Conservation (phyloP, 1,284 basidiomycete genomes). For the Ustilago nuda region DNA sequence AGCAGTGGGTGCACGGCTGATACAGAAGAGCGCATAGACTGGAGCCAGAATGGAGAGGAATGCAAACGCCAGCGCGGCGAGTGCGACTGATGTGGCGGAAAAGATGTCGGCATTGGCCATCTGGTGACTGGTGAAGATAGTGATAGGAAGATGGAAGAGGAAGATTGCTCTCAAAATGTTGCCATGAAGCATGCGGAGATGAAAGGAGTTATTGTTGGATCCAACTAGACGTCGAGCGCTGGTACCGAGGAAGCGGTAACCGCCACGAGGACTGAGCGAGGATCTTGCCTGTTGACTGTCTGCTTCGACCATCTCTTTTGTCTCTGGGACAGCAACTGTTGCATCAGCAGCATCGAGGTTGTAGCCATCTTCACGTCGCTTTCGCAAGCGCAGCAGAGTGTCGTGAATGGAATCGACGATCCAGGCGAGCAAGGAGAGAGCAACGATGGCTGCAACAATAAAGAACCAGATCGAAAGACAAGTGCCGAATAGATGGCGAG, state of each 20-base stretch:
- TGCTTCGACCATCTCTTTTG: conserved; percentile 25
- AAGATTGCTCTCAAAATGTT: conserved; percentile 90
- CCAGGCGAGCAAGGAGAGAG: conserved; percentile 79
- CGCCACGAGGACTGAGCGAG: conserved; percentile 42
- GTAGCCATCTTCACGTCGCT: conserved; percentile 49
- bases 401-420: conserved; percentile 50
- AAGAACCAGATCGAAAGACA: conserved; percentile 85
- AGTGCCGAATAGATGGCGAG: conserved; percentile 84
- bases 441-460: conserved; percentile 79
- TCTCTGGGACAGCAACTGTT: conserved; percentile 11
- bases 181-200: conserved; percentile 73
- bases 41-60: conserved; percentile 84
- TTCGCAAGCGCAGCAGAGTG: conserved; percentile 30
- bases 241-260: conserved; percentile 44
- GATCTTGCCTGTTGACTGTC: conserved; percentile 32
- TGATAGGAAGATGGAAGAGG: conserved; percentile 92
- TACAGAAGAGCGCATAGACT: conserved; percentile 78
- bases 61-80: conserved; percentile 81
- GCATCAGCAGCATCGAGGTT: conserved; percentile 19
- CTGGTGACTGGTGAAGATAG: conserved; percentile 88
- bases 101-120: conserved; percentile 75
- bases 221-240: conserved; percentile 28
- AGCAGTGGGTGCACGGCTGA: conserved; percentile 82
- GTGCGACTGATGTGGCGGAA: conserved; percentile 74
- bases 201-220: conserved; percentile 48